phyloP scores from a whole-genome alignment of 2,329 filamentous ascomycete species.

The Simplicillium sp. region DNA sequence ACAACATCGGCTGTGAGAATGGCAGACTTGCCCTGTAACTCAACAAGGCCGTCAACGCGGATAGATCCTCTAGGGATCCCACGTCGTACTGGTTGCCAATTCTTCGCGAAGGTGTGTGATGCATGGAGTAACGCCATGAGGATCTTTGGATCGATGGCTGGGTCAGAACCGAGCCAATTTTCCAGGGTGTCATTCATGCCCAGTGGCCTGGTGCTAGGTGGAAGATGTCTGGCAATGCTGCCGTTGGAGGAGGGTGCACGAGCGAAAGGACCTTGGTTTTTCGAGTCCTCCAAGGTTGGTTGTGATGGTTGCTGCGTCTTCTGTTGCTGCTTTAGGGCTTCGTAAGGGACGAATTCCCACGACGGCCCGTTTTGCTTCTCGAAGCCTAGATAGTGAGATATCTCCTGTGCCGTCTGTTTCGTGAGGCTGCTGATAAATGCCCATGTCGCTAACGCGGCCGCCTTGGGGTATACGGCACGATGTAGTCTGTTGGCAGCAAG shows the following conservation, averaged over 20 bases:
- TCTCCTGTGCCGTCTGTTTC: slow-evolving; percentile 31
- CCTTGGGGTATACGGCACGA: slow-evolving; percentile 43
- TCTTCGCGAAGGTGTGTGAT: slow-evolving; percentile 26
- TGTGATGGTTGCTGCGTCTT: background rate
- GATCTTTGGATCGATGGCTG: slow-evolving; percentile 23
- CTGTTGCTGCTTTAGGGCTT: slow-evolving; percentile 16
- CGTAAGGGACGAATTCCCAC: slow-evolving; percentile 1
- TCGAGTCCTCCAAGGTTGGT: slow-evolving; percentile 3
- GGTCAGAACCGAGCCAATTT: too few species aligned
- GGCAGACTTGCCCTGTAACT: slow-evolving; percentile 36
- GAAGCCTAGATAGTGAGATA: slow-evolving; percentile 19
- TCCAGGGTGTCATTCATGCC: too few species aligned
- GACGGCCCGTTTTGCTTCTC: too few species aligned
- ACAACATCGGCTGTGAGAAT: slow-evolving; percentile 40
- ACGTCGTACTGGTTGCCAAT: slow-evolving; percentile 33
- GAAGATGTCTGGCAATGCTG: too few species aligned
- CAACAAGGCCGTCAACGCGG: slow-evolving; percentile 43
- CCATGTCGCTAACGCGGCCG: slow-evolving; percentile 40
- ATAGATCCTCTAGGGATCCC: slow-evolving; percentile 42
- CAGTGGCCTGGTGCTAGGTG: too few species aligned
- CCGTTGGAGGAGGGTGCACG: too few species aligned
- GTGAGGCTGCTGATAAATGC: slow-evolving; percentile 39
- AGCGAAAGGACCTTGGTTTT: background rate
- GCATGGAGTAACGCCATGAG: slow-evolving; percentile 22
- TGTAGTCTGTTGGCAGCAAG: slow-evolving; percentile 32